Evolutionary conservation across 345 rosid genomes (phyloP).

Genomic region (Melaleuca quinquenervia): DNA sequence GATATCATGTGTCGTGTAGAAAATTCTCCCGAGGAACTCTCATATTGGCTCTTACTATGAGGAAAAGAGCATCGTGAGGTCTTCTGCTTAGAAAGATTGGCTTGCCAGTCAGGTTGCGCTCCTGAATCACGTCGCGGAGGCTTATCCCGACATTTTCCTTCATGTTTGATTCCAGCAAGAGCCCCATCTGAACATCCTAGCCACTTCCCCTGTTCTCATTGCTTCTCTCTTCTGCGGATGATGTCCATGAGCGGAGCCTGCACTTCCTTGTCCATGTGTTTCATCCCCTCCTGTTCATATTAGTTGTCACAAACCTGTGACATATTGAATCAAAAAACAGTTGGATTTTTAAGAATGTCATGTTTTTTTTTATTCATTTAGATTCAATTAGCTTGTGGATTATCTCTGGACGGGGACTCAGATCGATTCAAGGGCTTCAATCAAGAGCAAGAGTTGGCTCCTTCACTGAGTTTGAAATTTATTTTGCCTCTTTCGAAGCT

Average conservation of each 20-base stretch:
- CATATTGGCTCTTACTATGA: neutral
- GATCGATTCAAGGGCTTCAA: constrained; percentile 6
- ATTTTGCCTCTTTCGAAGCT: constrained; percentile 52
- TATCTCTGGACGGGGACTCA: constrained; percentile 61
- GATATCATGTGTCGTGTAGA: neutral
- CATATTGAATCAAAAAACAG: no score
- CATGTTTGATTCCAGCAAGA: constrained; percentile 24
- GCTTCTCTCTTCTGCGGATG: constrained; percentile 21
- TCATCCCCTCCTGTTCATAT: constrained; percentile 15
- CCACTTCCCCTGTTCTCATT: constrained; percentile 16
- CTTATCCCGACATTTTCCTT: constrained; percentile 22
- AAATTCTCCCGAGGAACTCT: neutral
- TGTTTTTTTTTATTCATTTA: no score
- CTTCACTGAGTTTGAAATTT: constrained; percentile 35
- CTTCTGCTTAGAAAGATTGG: constrained; percentile 24
- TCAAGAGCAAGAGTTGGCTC: constrained; percentile 14
- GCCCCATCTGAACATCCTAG: constrained; percentile 25
- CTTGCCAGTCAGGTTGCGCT: constrained; percentile 69
- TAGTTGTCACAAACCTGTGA: constrained; percentile 25
- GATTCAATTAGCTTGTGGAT: neutral
- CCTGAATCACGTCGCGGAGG: constrained; percentile 46
- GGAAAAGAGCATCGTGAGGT: constrained; percentile 1
- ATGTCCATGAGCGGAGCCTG: constrained; percentile 13
- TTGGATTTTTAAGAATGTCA: no score
- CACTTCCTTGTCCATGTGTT: constrained; percentile 10